Base-by-base conservation (phyloP, 768 basidiomycete species). In the Coprinellus micaceus region DNA sequence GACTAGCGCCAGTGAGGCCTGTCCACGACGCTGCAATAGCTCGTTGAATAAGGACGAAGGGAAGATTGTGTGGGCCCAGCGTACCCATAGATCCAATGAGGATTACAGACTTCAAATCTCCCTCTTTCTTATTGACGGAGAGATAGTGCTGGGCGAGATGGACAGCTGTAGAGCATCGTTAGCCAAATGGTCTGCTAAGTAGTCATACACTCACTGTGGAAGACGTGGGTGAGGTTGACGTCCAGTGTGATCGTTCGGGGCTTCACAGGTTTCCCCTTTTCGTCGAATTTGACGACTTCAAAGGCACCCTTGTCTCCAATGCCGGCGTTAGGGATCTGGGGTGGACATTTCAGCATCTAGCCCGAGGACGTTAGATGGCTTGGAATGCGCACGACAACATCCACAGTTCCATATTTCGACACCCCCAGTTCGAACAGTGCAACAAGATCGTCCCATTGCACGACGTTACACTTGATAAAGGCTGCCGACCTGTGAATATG, bases 41-140 rank as follows among this genome's bases (percentile, higher is more conserved):
- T n/a, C 39, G 37, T 15, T 10, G 13, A 36, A 28, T n/a, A n/a
- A n/a, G n/a, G n/a, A n/a, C n/a, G n/a, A n/a, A n/a, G n/a, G n/a
- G n/a, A n/a, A n/a, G n/a, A n/a, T n/a, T n/a, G n/a, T n/a, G n/a
- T n/a, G n/a, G n/a, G n/a, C n/a, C n/a, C n/a, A n/a, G n/a, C n/a
- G n/a, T n/a, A n/a, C n/a, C 80, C 67, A 85, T 76, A 21, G 82
- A 84, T 13, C 82, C 82, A 33, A 82, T 72, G 13, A 84, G 64
- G 25, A 83, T 69, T 44, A 84, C 58, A 4, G 80, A 66, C 59
- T 83, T 84, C 33, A 78, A 71, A n/a, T 72, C 69, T 46, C 65
- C 71, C 24, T 66, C 52, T n/a, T 66, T 67, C 13, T 74, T 63
- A 25, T 71, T 70, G 12, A 75, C 51, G 26, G 66, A 67, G 22